phyloP scores from a whole-genome alignment of 805 yeast genomes.

The Suhomyces tanzawaensis region DNA sequence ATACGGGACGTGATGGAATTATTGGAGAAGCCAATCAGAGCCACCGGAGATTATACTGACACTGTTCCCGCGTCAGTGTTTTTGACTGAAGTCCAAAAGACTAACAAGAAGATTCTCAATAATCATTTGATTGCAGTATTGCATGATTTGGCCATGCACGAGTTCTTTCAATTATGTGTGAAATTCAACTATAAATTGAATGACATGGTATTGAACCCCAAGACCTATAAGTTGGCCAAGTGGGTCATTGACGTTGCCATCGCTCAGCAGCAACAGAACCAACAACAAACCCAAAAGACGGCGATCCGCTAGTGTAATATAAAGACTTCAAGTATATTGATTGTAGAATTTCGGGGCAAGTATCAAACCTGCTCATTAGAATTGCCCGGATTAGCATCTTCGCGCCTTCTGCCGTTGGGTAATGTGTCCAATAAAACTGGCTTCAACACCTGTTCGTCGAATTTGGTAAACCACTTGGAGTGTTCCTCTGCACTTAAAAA shows the following conservation, averaged over 20 bases:
- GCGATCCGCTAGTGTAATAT: background rate
- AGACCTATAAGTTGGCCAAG: constrained; percentile 65
- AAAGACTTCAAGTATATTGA: background rate
- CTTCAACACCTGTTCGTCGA: constrained; percentile 90
- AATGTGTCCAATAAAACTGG: constrained; percentile 78
- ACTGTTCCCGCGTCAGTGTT: constrained; percentile 44
- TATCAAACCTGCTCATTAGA: constrained; percentile 1
- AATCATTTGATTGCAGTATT: constrained; percentile 50
- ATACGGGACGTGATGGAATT: constrained; percentile 59
- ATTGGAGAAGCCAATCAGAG: constrained; percentile 56
- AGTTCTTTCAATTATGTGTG: constrained; percentile 63
- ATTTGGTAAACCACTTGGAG: constrained; percentile 87
- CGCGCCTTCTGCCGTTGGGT: constrained; percentile 24
- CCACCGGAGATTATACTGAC: constrained; percentile 37
- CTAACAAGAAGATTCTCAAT: constrained; percentile 11
- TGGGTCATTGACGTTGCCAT: constrained; percentile 69
- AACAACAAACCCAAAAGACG: constrained; percentile 2
- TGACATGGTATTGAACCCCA: constrained; percentile 60
- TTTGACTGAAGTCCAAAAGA: constrained; percentile 30
- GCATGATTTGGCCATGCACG: constrained; percentile 62
- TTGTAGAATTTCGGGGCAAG: background rate
- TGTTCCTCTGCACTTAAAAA: constrained; percentile 62
- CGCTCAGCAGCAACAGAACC: constrained; percentile 42
- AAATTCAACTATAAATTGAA: constrained; percentile 61
- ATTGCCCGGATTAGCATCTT: background rate